Percentiles rank a stretch among this genome's conserved stretches.
Evolutionary conservation across 108 stramenopile genomes (phyloP).

Genomic region (Nannochloropsis salina): DNA sequence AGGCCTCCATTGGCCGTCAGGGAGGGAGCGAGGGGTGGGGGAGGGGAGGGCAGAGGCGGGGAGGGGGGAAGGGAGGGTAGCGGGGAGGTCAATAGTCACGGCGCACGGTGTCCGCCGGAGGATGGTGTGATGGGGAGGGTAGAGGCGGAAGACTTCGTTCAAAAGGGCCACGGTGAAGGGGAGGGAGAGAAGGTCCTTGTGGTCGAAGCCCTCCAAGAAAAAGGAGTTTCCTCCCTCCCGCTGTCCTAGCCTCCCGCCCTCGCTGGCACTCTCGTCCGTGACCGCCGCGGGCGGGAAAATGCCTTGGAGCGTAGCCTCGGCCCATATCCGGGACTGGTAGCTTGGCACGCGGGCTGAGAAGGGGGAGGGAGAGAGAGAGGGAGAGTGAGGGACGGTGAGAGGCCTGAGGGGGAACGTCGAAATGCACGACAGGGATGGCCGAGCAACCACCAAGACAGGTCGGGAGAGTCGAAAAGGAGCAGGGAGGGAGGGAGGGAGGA

Average conservation of each 20-base stretch:
- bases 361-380: neutral
- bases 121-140: neutral
- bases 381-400: neutral
- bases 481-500: neutral
- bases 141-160: neutral
- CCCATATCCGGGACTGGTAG: neutral
- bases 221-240: neutral
- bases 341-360: neutral
- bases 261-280: no score
- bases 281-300: neutral
- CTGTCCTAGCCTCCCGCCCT: neutral
- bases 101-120: neutral
- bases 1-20: neutral
- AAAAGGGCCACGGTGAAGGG: slow-evolving; percentile 6
- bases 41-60: neutral
- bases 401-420: neutral
- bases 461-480: neutral
- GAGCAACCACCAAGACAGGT: neutral
- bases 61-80: neutral
- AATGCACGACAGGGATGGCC: neutral
- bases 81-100: neutral
- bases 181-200: neutral
- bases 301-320: neutral
- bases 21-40: neutral
- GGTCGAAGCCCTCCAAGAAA: neutral